Evolutionary conservation across 148 eudicot genomes (phyloP), one percentile per base, ranked within the genome.

Genomic region (Camellia lanceoleosa): DNA sequence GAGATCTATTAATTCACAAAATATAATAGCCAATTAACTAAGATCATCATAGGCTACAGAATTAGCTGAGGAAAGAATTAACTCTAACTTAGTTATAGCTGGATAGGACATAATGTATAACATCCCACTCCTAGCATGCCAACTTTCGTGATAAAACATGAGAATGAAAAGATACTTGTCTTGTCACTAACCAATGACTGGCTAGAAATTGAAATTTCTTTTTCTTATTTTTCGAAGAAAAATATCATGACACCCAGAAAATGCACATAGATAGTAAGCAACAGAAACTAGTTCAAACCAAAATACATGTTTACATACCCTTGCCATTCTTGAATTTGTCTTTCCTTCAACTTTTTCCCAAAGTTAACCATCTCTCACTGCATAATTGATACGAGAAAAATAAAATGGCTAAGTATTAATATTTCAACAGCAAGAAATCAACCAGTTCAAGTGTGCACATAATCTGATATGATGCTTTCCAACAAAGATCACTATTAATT

Each of bases 271-370:
- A 19, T 56, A 56, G 30, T 7, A 5, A 55, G 59, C 3, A 56
- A 78, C 47, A 5, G 13, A 66, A 51, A 41, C 20, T 78, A 67
- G 23, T 11, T 41, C 38, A 15, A 78, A 51, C 38, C 42, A 66
- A 51, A 5, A 54, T 20, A 76, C 55, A 78, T 10, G 71, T 15
- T 54, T n/a, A 67, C 90, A 68, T 90, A 93, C 99, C 91, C 88
- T 87, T 89, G 89, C 99, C 99, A 95, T 92, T 92, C 97, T 89
- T 92, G 89, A 68, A 95, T 82, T 82, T 93, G 97, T 81, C 91
- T 89, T 62, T 93, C 93, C 86, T 93, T 95, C 90, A 95, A 77
- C 92, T 92, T 93, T 54, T 95, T 95, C 79, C 99, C 99, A 80
- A 95, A 95, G 30, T 92, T 94, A 85, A 91, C 95, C 95, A 91